Base-by-base conservation (phyloP, 306 rosid species). In the Nissolia schottii region DNA sequence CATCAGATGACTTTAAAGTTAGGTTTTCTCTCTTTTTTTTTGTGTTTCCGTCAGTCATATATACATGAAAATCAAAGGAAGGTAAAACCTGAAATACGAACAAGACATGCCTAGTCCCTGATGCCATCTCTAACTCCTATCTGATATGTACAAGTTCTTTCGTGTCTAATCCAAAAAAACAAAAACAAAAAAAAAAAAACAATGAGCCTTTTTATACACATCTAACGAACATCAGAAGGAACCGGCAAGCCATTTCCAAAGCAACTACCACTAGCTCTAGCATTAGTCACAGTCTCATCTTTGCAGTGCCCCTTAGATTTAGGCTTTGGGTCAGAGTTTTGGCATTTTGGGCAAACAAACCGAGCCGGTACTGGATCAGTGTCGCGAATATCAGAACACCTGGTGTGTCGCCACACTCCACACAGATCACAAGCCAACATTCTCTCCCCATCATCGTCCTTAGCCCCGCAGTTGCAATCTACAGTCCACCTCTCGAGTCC, bases 401-500 rank as follows among this genome's bases (percentile, higher is more conserved):
- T 71, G 0, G 97, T 94, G 82, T 94, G 98, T 57, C 80, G 86
- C 98, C 97, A 94, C 49, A 91, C 97, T 9, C 91, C 84, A 79
- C 98, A 94, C 3, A 63, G 12, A 71, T 94, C 98, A 40, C 98
- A 94, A 11, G 97, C 96, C 84, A 91, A 38, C 98, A 94, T 94
- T 77, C 97, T 86, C 86, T 94, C 98, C 25, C 98, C 98, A 49
- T 94, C 98, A 43, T 94, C 98, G 51, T 94, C 97, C 80, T 85
- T 89, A 2, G 97, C 95, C 50, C 97, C 97, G 19, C 98, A 94
- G 74, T 74, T 79, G 80, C 98, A 94, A 49, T 94, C 97, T 6
- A 94, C 97, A 0, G 97, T 94, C 98, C 98, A 94, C 77, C 95
- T 81, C 84, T 94, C 98, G 18, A 86, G 68, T 50, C 98, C 98